Evolutionary conservation across 148 eudicot species (phyloP), one percentile per base, ranked within the genome.

Genomic region (Pharnaceum exiguum): DNA sequence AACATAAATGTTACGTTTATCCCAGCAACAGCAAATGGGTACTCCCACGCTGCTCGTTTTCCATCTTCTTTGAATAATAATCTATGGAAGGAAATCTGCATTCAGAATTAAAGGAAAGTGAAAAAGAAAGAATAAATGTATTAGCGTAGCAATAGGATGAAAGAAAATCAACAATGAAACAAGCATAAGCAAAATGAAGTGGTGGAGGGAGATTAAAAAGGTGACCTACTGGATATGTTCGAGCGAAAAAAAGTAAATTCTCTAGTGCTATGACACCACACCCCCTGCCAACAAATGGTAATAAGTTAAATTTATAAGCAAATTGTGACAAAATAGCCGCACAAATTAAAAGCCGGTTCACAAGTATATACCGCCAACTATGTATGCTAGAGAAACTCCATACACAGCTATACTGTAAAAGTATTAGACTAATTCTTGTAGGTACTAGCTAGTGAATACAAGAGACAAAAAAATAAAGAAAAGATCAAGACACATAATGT

Each of bases 11-110:
- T 62, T 17, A 93, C 38, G 52, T 93, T 93, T 50, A 93, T 82
- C 50, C 99, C 99, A 45, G 99, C 99, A 42, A 79, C 90, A 71
- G 96, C 99, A 58, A 93, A 93, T 15, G 99, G 99, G 62, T 93
- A 93, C 63, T 93, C 99, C 96, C 99, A 93, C 3, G 42, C 46
- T 15, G 96, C 88, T 51, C 99, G 74, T 17, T 68, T 51, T 40
- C 96, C 99, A 33, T 70, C 82, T 76, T 83, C 67, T 77, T 93
- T 93, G 66, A 74, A 66, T 66, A 93, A 68, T 68, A 93, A 76
- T 76, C 87, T 85, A 59, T 68, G 89, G 63, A 85, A 93, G 59
- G 82, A 65, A 66, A 47, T 77, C 96, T 93, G 68, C 69, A 84
- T 59, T 72, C 70, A 53, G 64, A 74, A 70, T 59, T 57, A 45